Evolutionary conservation across 192 early-diverging fungal genomes (phyloP).

Genomic region (Physocladia obscura): DNA sequence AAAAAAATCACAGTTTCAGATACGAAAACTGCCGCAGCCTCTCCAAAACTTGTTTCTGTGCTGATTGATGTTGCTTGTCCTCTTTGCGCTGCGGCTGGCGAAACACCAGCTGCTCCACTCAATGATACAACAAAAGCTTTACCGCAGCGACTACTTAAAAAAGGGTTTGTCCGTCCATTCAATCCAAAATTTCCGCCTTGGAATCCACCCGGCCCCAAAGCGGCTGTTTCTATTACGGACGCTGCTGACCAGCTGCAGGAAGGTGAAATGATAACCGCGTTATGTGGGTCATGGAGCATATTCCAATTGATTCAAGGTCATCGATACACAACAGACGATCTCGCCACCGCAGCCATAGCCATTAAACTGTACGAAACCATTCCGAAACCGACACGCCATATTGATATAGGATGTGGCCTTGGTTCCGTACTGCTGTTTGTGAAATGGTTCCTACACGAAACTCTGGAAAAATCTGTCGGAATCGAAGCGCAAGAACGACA

Average conservation of each 20-base stretch:
- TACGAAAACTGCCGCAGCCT: not conserved
- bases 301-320: conserved; percentile 41
- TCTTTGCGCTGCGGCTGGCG: not conserved
- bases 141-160: not conserved
- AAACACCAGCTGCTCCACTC: not conserved
- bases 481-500: conserved; percentile 42
- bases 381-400: not conserved
- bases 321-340: conserved; percentile 45
- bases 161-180: conserved; percentile 10
- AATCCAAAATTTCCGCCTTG: not conserved
- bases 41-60: not conserved
- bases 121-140: conserved; percentile 8
- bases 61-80: not conserved
- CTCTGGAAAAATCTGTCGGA: conserved; percentile 20
- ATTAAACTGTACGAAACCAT: not conserved
- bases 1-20: not conserved
- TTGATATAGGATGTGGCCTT: conserved; percentile 46
- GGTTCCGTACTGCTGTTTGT: conserved; percentile 35
- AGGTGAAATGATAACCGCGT: conserved; percentile 34
- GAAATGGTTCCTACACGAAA: conserved; percentile 30
- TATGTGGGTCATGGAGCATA: conserved; percentile 38
- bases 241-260: conserved; percentile 1
- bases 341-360: conserved; percentile 32
- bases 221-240: not conserved
- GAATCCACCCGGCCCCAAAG: not conserved